Evolutionary conservation across 140 eudicot species (phyloP), one percentile per base, ranked within the genome.

Genomic region (Stevia rebaudiana): DNA sequence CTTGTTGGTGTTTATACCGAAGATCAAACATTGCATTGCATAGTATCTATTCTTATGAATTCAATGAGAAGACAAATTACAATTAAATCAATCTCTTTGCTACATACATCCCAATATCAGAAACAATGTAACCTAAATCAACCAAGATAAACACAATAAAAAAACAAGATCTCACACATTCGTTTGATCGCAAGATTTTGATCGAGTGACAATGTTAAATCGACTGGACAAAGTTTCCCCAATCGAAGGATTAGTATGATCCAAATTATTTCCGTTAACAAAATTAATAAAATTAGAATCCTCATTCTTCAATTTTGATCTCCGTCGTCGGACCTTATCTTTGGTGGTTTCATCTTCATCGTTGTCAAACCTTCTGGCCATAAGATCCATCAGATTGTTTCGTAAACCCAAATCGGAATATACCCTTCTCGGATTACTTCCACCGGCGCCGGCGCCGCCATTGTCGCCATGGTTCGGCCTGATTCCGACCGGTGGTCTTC

Each of bases 381-480:
- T 79, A 57, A 92, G 81, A 65, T 92, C 98, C 96, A 79, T 77
- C 77, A 92, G 52, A 79, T 92, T 92, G 63, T 77, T 81, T 59
- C 96, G 63, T 35, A 76, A 67, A 17, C 96, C 96, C 74, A 92
- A 82, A 74, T 92, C 96, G 15, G 98, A 92, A 63, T 82, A 88
- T 22, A 88, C 96, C 68, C 96, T 77, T 61, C 84, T 66, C 2
- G 95, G 71, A 54, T 75, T 72, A 69, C 81, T n/a, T n/a, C 74
- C 79, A 80, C 28, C 0, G 61, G 74, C 51, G 48, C 76, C 16
- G 64, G 76, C 17, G 54, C 64, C 89, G 9, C 66, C 70, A 41
- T 62, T 80, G 24, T 53, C 72, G 61, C 61, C 48, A 23, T 72
- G 39, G 61, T 8, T 78, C 2, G 63, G 18, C 75, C 74, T 67